Percentiles rank a stretch among this genome's conserved stretches.
These are phyloP conservation scores for Aspergillus floridensis DNA, from an alignment of 2,329 filamentous ascomycete genomes.

Conservation along the genomic window DNA sequence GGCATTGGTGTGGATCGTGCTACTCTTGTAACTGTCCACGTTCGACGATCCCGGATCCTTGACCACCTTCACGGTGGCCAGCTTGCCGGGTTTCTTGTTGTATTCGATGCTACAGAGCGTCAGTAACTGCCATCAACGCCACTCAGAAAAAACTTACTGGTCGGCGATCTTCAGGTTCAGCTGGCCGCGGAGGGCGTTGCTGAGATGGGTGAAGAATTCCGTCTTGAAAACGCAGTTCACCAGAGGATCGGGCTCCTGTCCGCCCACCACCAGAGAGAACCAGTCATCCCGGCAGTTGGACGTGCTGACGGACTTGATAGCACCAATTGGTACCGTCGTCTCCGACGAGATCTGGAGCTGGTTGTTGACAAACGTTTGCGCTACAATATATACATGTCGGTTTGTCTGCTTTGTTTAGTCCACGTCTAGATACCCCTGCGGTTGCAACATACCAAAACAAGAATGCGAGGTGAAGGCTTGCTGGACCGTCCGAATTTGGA, in stretches of 20 bases:
- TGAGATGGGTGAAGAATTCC: constrained; percentile 91
- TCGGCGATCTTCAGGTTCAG: constrained; percentile 81
- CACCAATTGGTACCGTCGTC: constrained; percentile 74
- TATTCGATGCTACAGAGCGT: constrained; percentile 67
- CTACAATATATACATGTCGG: constrained; percentile 84
- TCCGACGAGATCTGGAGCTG: constrained; percentile 80
- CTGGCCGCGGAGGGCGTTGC: constrained; percentile 72
- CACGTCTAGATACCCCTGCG: not conserved
- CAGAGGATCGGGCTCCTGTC: constrained; percentile 89
- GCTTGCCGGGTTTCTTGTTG: constrained; percentile 95
- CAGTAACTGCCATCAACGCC: constrained; percentile 1
- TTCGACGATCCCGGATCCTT: constrained; percentile 74
- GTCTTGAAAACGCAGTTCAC: constrained; percentile 94
- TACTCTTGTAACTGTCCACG: constrained; percentile 90
- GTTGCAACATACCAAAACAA: constrained; percentile 61
- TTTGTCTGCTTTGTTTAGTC: constrained; percentile 54
- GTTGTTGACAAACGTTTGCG: constrained; percentile 76
- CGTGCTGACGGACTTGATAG: constrained; percentile 81
- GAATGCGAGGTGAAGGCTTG: constrained; percentile 80
- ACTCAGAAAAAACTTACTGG: constrained; percentile 43
- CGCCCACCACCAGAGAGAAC: constrained; percentile 87
- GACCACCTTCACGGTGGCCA: constrained; percentile 80
- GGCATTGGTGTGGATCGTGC: constrained; percentile 78
- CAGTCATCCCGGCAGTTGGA: constrained; percentile 89
- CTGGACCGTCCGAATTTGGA: constrained; percentile 96